These are phyloP conservation scores for Cystoisospora suis DNA, from an alignment of 169 alveolate genomes.

Conservation along the genomic window DNA sequence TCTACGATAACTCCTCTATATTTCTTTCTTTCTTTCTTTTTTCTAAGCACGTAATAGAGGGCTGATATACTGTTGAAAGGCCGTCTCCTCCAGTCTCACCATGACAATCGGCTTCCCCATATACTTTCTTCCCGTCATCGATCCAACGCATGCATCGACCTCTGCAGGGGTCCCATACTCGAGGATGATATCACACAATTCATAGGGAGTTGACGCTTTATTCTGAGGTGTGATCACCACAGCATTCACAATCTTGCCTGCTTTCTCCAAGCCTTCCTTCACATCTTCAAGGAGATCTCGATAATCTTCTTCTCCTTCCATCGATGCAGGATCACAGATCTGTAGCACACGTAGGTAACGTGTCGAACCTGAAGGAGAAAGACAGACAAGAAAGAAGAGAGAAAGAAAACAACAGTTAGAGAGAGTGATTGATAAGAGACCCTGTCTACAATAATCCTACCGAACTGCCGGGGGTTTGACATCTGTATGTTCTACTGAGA, in stretches of 20 bases:
- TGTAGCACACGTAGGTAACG: conserved; percentile 52
- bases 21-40: neutral
- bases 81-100: conserved; percentile 36
- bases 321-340: conserved; percentile 46
- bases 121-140: conserved; percentile 53
- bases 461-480: too few species aligned
- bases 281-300: conserved; percentile 65
- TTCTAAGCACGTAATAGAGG: neutral
- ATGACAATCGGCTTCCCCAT: conserved; percentile 47
- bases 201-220: conserved; percentile 48
- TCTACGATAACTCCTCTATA: neutral
- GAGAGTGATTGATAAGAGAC: too few species aligned
- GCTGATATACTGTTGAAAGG: neutral
- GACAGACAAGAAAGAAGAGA: neutral
- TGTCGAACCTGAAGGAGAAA: conserved; percentile 48
- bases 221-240: conserved; percentile 42
- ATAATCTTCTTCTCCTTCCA: conserved; percentile 41
- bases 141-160: conserved; percentile 31
- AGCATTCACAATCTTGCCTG: conserved; percentile 31
- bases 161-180: conserved; percentile 39
- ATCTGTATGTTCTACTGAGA: too few species aligned
- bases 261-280: conserved; percentile 43
- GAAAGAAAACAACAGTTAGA: neutral
- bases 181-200: conserved; percentile 52
- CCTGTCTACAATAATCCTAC: too few species aligned